Percentiles rank a stretch among this genome's conserved stretches.
Conservation (phyloP, 208 protist genomes). For the Trypanosoma mega region DNA sequence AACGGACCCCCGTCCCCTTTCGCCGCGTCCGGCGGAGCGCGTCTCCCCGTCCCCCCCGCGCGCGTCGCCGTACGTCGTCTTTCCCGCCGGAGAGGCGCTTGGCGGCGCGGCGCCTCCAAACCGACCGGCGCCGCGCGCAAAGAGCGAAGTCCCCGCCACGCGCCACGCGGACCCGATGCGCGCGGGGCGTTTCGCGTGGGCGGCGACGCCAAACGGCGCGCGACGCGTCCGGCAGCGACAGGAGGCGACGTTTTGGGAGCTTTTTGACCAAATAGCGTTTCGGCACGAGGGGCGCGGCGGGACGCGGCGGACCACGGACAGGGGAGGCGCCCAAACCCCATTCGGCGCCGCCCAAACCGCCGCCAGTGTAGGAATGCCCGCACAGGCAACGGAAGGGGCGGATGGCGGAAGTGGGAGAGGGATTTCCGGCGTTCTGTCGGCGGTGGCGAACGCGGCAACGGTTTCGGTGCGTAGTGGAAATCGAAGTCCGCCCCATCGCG, state of each 20-base stretch:
- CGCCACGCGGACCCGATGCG: conserved; percentile 7
- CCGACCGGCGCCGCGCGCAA: no score
- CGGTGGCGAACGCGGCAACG: no score
- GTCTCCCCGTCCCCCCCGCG: not conserved
- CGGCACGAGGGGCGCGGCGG: not conserved
- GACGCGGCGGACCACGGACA: not conserved
- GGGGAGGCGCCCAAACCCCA: no score
- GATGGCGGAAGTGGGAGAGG: no score
- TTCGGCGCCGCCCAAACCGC: no score
- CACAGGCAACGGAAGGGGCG: no score
- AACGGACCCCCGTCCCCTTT: no score
- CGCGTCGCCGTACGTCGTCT: not conserved
- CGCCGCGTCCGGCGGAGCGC: no score
- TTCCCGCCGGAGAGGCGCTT: not conserved
- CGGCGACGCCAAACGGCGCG: not conserved
- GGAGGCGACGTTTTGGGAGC: conserved; percentile 1
- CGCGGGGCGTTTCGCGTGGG: not conserved
- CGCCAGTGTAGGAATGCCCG: no score
- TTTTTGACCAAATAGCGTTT: not conserved
- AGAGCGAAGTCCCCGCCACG: not conserved
- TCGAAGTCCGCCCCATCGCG: no score
- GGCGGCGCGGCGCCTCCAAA: not conserved
- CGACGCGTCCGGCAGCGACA: not conserved
- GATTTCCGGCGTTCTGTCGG: no score
- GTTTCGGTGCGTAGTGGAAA: no score